Evolutionary conservation across 2,329 filamentous ascomycete genomes (phyloP).

Genomic region (Pochonia chlamydosporia): DNA sequence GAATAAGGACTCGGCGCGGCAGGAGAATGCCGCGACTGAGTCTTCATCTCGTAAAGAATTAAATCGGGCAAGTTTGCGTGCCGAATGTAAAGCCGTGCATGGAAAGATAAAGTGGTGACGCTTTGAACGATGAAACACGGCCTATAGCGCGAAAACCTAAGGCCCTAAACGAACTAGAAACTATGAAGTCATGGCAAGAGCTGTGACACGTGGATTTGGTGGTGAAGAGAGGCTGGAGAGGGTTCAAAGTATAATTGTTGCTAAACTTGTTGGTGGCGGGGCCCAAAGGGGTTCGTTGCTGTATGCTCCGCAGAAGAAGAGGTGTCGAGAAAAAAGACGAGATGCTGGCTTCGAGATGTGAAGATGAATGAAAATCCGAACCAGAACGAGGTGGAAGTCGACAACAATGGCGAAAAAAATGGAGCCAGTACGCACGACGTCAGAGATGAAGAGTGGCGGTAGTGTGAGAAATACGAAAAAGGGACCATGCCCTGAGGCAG

Average conservation of each 20-base stretch:
- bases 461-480: constrained; percentile 5
- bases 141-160: neutral
- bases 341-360: neutral
- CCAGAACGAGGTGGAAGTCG: neutral
- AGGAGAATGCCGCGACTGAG: constrained; percentile 31
- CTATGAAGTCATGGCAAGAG: constrained; percentile 8
- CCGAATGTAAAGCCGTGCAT: constrained; percentile 28
- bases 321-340: neutral
- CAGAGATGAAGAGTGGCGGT: constrained; percentile 1
- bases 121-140: neutral
- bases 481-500: constrained; percentile 1
- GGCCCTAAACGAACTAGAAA: neutral
- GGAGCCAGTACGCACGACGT: constrained; percentile 1
- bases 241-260: neutral
- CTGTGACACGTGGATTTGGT: neutral
- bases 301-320: neutral
- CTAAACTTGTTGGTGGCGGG: no score
- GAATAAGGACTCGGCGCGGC: constrained; percentile 25
- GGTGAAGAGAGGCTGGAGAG: neutral
- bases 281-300: no score
- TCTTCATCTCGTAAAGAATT: constrained; percentile 44
- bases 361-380: neutral
- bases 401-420: neutral
- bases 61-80: no score
- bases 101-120: constrained; percentile 3